A percentile compares a stretch with the other conserved stretches of the same genome.
Evolutionary conservation across 768 basidiomycete genomes (phyloP).

Genomic region (Calocybe indica): DNA sequence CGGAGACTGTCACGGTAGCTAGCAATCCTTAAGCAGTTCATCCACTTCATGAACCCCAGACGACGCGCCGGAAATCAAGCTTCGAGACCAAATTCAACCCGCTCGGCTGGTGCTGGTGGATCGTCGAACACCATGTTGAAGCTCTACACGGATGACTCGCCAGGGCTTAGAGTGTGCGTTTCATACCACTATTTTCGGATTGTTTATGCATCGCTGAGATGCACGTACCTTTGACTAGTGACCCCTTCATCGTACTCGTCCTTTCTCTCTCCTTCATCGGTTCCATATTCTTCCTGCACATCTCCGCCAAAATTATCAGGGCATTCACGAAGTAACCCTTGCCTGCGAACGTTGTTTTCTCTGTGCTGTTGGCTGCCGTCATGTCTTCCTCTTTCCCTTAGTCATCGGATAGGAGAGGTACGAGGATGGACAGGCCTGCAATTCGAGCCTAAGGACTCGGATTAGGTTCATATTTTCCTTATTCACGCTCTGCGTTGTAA

Average conservation of each 20-base stretch:
- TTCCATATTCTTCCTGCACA: constrained; percentile 98
- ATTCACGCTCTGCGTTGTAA: no score
- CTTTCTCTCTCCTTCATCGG: constrained; percentile 95
- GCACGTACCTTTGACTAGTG: constrained; percentile 38
- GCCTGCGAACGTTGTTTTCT: constrained; percentile 1
- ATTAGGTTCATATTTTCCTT: no score
- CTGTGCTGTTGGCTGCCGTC: constrained; percentile 3
- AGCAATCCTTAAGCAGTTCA: background rate
- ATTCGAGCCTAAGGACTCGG: no score
- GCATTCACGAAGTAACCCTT: constrained; percentile 71
- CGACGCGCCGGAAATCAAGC: constrained; percentile 63
- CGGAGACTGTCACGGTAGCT: background rate
- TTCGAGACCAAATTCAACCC: constrained; percentile 76
- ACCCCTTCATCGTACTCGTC: constrained; percentile 95
- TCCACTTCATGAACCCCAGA: constrained; percentile 27
- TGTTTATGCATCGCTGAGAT: background rate
- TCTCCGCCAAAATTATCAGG: constrained; percentile 90
- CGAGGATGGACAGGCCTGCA: no score
- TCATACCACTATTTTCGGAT: constrained; percentile 15
- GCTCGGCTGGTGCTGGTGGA: constrained; percentile 93
- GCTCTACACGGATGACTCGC: constrained; percentile 97
- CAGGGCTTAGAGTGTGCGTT: constrained; percentile 91
- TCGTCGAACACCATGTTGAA: constrained; percentile 98
- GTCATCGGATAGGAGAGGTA: no score
- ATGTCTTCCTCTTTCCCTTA: background rate